Evolutionary conservation across 2,329 filamentous ascomycete species (phyloP).

Genomic region (Botrytis aclada): DNA sequence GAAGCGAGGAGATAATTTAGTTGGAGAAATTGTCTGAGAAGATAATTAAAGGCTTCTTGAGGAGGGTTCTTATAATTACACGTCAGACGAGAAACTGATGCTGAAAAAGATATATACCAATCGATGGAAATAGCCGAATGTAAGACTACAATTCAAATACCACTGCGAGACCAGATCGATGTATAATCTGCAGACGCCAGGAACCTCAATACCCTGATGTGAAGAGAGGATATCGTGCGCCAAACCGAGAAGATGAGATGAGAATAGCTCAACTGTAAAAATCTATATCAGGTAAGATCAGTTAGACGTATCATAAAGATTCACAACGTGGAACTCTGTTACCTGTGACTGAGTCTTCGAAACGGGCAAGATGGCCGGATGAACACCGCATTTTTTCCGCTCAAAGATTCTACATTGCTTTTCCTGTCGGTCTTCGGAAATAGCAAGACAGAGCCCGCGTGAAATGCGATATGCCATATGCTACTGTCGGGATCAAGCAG

Average conservation of each 20-base stretch:
- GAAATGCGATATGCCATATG: rapidly evolving
- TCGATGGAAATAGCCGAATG: neutral
- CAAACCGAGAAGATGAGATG: no score
- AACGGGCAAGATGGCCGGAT: neutral
- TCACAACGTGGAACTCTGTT: neutral
- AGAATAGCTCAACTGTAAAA: neutral
- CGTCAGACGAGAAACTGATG: neutral
- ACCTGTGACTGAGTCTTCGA: neutral
- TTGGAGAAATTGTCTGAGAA: rapidly evolving
- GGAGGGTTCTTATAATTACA: neutral
- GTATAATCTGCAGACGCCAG: neutral
- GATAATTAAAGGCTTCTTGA: no score
- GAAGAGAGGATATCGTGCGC: neutral
- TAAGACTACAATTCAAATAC: rapidly evolving
- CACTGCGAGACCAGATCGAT: neutral
- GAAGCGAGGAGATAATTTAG: neutral
- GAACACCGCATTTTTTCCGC: rapidly evolving
- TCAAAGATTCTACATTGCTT: neutral
- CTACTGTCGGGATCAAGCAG: neutral
- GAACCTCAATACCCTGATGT: neutral
- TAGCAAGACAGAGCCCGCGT: neutral
- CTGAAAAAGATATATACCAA: neutral
- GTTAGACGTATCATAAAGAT: neutral
- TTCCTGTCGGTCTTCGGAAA: neutral
- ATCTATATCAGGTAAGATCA: rapidly evolving